Evolutionary conservation across 2,329 filamentous ascomycete genomes (phyloP), one percentile per base, ranked within the genome.

Genomic region (Lecanosticta acicola): DNA sequence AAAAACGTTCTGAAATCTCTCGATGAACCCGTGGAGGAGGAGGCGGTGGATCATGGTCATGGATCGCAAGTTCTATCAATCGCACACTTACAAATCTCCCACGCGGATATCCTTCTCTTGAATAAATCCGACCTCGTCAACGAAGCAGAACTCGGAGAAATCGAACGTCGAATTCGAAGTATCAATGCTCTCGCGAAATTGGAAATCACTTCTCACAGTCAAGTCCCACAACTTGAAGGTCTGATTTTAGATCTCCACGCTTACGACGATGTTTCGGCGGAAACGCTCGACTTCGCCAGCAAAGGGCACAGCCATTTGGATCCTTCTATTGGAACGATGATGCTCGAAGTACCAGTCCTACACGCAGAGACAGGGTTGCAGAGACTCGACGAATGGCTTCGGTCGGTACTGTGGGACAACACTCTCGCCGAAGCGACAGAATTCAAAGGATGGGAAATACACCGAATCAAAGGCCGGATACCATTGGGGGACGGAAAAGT

Each of bases 21-120:
- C 2, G 87, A 96, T 53, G 87, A 94, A 45, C 69, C 68, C 1
- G 57, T 58, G 0, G 55, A 49, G 46, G 66, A 48, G 51, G 69
- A 59, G 36, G 48, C 42, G 26, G 59, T 51, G 3, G 38, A 55
- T 10, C 45, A 66, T 55, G 77, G 80, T 3, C 65, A 74, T 0
- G 75, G 73, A 13, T 73, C 84, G 0, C 83, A 85, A 0, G 69
- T 89, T 7, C 79, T 96, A 67, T 96, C 91, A 0, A 95, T 87
- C 2, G 93, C 93, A 0, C 93, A 98, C 66, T 77, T 97, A 39
- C 93, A 98, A 61, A 94, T 98, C 49, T 96, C 89, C 1, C 91
- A 98, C 60, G 93, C 93, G 4, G 93, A 98, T 68, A 88, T 97
- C 7, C 79, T 98, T 36, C 80, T 98, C 32, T 80, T 98, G 57